Evolutionary conservation across 2,329 filamentous ascomycete species (phyloP).

Genomic region (Rosellinia necatrix): DNA sequence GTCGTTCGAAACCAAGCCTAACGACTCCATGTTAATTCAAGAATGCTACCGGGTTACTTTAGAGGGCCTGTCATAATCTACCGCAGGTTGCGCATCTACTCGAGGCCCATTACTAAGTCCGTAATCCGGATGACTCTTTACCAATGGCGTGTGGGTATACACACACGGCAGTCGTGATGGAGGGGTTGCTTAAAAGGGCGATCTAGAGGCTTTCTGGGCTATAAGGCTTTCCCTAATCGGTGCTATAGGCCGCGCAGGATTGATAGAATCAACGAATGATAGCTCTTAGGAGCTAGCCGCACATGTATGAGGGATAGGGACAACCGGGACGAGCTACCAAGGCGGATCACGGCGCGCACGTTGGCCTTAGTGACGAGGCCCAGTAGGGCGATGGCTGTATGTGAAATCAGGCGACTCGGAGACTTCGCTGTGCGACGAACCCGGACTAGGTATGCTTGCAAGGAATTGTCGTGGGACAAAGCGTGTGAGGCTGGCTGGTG

Average conservation of each 20-base stretch:
- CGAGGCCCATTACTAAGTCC: constrained; percentile 14
- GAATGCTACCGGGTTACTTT: constrained; percentile 1
- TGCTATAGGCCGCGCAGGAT: neutral
- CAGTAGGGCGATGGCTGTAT: constrained; percentile 18
- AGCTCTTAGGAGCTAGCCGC: constrained; percentile 1
- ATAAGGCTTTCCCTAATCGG: constrained; percentile 18
- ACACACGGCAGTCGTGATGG: constrained; percentile 21
- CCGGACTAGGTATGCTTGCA: constrained; percentile 7
- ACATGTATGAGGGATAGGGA: constrained; percentile 1
- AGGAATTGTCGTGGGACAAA: constrained; percentile 13
- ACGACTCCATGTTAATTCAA: constrained; percentile 40
- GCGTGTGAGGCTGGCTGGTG: constrained; percentile 14
- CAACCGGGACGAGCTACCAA: constrained; percentile 7
- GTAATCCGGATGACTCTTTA: constrained; percentile 7
- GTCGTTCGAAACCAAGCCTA: constrained; percentile 31
- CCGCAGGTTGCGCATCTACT: constrained; percentile 1
- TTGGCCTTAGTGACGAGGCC: constrained; percentile 18
- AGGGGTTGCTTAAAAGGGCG: constrained; percentile 10
- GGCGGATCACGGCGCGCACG: constrained; percentile 11
- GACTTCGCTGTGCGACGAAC: constrained; percentile 19
- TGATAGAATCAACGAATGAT: constrained; percentile 6
- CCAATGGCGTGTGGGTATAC: constrained; percentile 15
- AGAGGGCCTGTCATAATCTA: constrained; percentile 20
- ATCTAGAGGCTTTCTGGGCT: neutral
- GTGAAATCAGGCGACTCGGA: constrained; percentile 21